Evolutionary conservation across 768 basidiomycete species (phyloP), one percentile per base, ranked within the genome.

Genomic region (Auriscalpium microsporum): DNA sequence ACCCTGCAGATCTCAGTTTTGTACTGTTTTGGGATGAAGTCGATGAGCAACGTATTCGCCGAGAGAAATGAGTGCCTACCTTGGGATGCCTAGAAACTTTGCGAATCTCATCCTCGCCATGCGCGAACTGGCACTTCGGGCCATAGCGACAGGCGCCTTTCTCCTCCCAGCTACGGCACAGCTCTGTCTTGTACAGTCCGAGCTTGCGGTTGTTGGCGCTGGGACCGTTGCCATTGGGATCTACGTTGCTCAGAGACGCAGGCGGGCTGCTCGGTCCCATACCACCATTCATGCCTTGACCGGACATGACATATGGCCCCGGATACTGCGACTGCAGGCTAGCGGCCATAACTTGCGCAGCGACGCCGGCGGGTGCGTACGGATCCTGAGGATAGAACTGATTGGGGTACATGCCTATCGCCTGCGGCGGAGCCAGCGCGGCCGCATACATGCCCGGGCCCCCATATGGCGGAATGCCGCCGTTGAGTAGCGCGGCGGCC

Each of bases 1-100:
- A 91, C 89, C 74, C 90, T 83, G 69, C 91, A 94, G 61, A 94
- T 91, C 70, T 94, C 91, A 10, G 92, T 94, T 72, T 94, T 94
- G 72, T 94, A 94, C 90, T 89, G 64, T 17, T 51, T 51, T 55
- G 54, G 54, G 59, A 36, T 36, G 60, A 33, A 37, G 13, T 35
- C 19, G 42, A 17, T 57, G 34, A 60, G 46, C 11, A 55, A 17
- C 17, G 23, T 34, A 1, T 23, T 16, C n/a, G 40, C 35, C 11
- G 42, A 35, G 49, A 14, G 35, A 46, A 33, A 28, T 7, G 37
- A 35, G 44, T 42, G 57, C 76, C 59, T 64, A 90, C 90, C 81
- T 94, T 94, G 46, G 92, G 92, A 68, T 94, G 91, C 60, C 91
- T 79, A 60, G 84, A 69, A n/a, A 93, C 89, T 54, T 78, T 82